Conservation (phyloP, 108 stramenopile species). For the Cafeteria roenbergensis region DNA sequence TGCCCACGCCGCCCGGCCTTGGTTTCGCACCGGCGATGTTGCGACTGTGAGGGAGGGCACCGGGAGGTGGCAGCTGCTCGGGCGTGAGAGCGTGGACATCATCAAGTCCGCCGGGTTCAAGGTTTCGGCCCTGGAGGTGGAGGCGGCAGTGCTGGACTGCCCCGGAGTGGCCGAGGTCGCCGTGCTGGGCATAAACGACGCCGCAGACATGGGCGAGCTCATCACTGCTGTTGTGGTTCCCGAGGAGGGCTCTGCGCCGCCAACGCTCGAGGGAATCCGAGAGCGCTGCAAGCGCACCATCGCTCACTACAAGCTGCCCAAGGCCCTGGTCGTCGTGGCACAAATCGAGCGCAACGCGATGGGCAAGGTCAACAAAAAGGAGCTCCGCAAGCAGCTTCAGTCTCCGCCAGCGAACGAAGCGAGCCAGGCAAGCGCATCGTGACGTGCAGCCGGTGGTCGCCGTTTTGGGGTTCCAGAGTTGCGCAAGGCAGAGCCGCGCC, state of each 20-base stretch:
- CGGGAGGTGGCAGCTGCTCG: slow-evolving; percentile 11
- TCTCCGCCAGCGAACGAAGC: no score
- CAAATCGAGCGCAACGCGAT: slow-evolving; percentile 54
- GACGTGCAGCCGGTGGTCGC: no score
- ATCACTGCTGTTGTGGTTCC: slow-evolving; percentile 1
- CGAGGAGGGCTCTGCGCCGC: not conserved
- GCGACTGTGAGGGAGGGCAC: slow-evolving; percentile 4
- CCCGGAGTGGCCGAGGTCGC: slow-evolving; percentile 14
- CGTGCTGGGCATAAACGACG: slow-evolving; percentile 14
- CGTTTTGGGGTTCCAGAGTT: no score
- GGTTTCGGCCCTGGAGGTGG: slow-evolving; percentile 27
- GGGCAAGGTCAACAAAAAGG: slow-evolving; percentile 60
- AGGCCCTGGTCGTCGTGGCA: slow-evolving; percentile 26
- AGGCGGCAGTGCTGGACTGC: slow-evolving; percentile 16
- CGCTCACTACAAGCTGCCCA: slow-evolving; percentile 39
- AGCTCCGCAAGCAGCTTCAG: slow-evolving; percentile 26
- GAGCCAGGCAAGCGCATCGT: no score
- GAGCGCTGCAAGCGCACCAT: slow-evolving; percentile 28
- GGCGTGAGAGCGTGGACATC: slow-evolving; percentile 24
- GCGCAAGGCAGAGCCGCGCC: no score
- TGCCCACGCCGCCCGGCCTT: slow-evolving; percentile 13
- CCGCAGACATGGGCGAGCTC: not conserved
- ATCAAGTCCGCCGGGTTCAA: slow-evolving; percentile 29
- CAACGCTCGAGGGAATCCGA: slow-evolving; percentile 24
- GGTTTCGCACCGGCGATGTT: slow-evolving; percentile 30